Conservation (phyloP, 2,329 filamentous ascomycete genomes). For the Cercospora zeina region DNA sequence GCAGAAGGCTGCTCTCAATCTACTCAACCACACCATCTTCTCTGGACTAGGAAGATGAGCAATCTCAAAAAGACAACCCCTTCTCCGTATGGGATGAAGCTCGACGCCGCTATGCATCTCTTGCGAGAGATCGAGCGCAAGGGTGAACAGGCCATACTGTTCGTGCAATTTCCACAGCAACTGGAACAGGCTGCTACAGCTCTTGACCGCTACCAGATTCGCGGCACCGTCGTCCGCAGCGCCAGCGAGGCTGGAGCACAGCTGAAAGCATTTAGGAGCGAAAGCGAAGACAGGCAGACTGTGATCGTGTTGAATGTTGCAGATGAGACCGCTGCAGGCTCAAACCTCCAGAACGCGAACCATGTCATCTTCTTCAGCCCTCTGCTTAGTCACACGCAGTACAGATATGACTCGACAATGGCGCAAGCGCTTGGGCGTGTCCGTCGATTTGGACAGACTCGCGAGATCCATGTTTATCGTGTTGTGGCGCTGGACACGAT, state of each 20-base stretch:
- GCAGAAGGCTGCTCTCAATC: slow-evolving; percentile 46
- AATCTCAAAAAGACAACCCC: slow-evolving; percentile 28
- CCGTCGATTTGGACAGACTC: slow-evolving; percentile 59
- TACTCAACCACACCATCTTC: slow-evolving; percentile 45
- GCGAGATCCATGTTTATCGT: slow-evolving; percentile 62
- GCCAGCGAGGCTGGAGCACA: slow-evolving; percentile 25
- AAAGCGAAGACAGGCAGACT: slow-evolving; percentile 40
- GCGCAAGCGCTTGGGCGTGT: slow-evolving; percentile 64
- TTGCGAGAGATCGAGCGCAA: slow-evolving; percentile 43
- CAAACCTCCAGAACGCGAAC: slow-evolving; percentile 63
- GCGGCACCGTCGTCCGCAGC: slow-evolving; percentile 43
- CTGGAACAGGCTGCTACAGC: slow-evolving; percentile 44
- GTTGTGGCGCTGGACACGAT: slow-evolving; percentile 77
- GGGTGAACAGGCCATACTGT: slow-evolving; percentile 57
- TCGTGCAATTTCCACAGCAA: slow-evolving; percentile 55
- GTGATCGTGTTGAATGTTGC: slow-evolving; percentile 60
- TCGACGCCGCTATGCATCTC: slow-evolving; percentile 50
- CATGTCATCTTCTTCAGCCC: slow-evolving; percentile 65
- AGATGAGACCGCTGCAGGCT: slow-evolving; percentile 59
- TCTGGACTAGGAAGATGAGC: slow-evolving; percentile 44
- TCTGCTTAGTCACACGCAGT: slow-evolving; percentile 51
- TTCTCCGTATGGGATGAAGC: slow-evolving; percentile 48
- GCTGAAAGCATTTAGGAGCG: slow-evolving; percentile 30
- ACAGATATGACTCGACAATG: slow-evolving; percentile 60
- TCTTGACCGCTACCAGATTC: slow-evolving; percentile 38